Base-by-base conservation (phyloP, 2,329 filamentous ascomycete genomes). In the Aspergillus fumigatus region DNA sequence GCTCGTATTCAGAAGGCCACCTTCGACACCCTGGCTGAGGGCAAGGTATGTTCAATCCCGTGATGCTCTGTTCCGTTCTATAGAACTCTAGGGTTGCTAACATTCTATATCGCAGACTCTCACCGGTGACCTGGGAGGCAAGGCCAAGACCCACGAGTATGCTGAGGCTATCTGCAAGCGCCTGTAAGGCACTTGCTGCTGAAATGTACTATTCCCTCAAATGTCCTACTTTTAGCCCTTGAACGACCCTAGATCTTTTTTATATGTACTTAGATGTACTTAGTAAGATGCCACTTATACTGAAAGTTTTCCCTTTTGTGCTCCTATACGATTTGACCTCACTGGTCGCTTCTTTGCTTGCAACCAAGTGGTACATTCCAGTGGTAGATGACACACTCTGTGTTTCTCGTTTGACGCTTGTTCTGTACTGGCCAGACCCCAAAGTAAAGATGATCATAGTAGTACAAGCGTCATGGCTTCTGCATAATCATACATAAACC, bases 71-170 rank as follows among this genome's bases (percentile, higher is more conserved):
- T 26, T 47, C 25, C 23, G 9, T 10, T 26, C 11, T n/a, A 14
- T 23, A 2, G 10, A 14, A 23, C 11, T 47, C 3, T n/a, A 9
- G 1, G 4, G 7, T 49, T 61, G 51, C 61, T 63, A 54, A 67
- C 56, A 4, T 57, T 11, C 45, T 48, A 21, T 48, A 27, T 26
- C 54, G 38, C 69, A 85, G 83, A 78, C 86, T 61, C 86, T 99
- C 77, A 99, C 94, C 35, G 93, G 94, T 70, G 94, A 99, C 78
- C 82, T 99, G 69, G 94, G 94, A 69, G 94, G 94, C 75, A 96
- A 92, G 82, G 85, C 94, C 70, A 96, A 95, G 87, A 99, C 94
- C 58, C 82, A 88, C 79, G 90, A 99, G 82, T 99, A 95, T 77
- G 91, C 94, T 57, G 84, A 83, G 59, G 93, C 94, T 66, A 97